A percentile compares a stretch with the other conserved stretches of the same genome.
These are phyloP conservation scores for Fusarium fujikuroi DNA, from an alignment of 2,329 filamentous ascomycete genomes.

Conservation along the genomic window DNA sequence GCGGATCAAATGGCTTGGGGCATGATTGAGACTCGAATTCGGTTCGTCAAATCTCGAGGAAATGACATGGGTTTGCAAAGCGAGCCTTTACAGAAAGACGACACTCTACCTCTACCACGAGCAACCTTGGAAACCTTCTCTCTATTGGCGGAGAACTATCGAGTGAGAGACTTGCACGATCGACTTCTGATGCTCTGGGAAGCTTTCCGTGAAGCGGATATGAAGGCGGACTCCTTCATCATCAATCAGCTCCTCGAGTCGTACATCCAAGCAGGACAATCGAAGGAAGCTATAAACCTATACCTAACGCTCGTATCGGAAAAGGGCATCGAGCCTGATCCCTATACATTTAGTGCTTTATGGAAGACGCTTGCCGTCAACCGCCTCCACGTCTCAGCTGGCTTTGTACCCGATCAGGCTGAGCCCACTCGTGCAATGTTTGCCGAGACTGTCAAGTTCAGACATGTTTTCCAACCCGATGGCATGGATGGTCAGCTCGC, in stretches of 20 bases:
- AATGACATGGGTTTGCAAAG: neutral
- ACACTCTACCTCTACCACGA: slow-evolving; percentile 54
- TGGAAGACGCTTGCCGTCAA: slow-evolving; percentile 70
- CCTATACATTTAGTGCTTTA: slow-evolving; percentile 74
- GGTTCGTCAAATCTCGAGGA: slow-evolving; percentile 65
- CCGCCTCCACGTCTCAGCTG: slow-evolving; percentile 52
- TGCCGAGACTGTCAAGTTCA: slow-evolving; percentile 60
- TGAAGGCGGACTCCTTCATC: slow-evolving; percentile 77
- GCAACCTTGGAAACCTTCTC: slow-evolving; percentile 84
- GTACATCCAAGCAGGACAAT: slow-evolving; percentile 68
- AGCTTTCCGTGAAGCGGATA: slow-evolving; percentile 70
- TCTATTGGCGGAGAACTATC: slow-evolving; percentile 78
- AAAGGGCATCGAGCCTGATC: slow-evolving; percentile 66
- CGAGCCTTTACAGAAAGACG: neutral
- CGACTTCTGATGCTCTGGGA: slow-evolving; percentile 70
- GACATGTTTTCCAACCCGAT: slow-evolving; percentile 56
- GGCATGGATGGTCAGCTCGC: slow-evolving; percentile 60
- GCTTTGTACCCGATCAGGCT: slow-evolving; percentile 46
- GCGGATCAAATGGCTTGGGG: slow-evolving; percentile 78
- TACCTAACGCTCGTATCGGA: slow-evolving; percentile 65
- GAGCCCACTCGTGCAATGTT: slow-evolving; percentile 56
- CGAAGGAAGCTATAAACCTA: slow-evolving; percentile 63
- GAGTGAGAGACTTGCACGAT: slow-evolving; percentile 66
- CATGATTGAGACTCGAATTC: slow-evolving; percentile 77
- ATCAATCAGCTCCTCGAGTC: slow-evolving; percentile 82